Percentiles rank a stretch among this genome's conserved stretches.
Evolutionary conservation across 2,329 filamentous ascomycete genomes (phyloP).

Genomic region (Colletotrichum sidae): DNA sequence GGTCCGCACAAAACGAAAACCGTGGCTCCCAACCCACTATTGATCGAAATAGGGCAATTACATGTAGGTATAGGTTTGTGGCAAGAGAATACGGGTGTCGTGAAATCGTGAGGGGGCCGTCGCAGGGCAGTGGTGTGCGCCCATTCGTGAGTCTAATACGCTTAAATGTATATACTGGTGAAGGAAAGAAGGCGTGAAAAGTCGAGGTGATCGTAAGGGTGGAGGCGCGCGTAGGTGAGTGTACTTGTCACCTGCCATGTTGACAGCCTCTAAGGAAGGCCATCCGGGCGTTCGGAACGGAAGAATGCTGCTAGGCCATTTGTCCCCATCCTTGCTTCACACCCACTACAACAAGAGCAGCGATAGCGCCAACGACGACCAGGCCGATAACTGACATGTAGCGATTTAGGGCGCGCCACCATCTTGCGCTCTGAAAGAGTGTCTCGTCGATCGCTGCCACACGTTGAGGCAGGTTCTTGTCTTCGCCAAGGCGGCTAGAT

Average conservation of each 20-base stretch:
- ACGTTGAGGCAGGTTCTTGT: slow-evolving; percentile 49
- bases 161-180: slow-evolving; percentile 4
- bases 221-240: background rate
- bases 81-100: slow-evolving; percentile 18
- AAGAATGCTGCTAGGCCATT: slow-evolving; percentile 12
- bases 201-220: background rate
- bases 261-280: background rate
- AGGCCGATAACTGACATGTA: slow-evolving; percentile 68
- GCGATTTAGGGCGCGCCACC: slow-evolving; percentile 71
- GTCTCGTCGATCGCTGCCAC: slow-evolving; percentile 54
- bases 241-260: background rate
- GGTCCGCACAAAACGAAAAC: no score
- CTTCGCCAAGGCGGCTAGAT: slow-evolving; percentile 53
- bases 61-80: slow-evolving; percentile 1
- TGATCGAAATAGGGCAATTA: no score
- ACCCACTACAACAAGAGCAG: slow-evolving; percentile 64
- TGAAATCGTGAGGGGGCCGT: slow-evolving; percentile 36
- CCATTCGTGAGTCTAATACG: slow-evolving; percentile 29
- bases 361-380: slow-evolving; percentile 63
- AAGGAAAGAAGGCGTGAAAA: background rate
- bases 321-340: slow-evolving; percentile 61
- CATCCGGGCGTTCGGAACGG: background rate
- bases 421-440: slow-evolving; percentile 64
- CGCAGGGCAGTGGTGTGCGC: slow-evolving; percentile 6
- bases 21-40: no score